Conservation (phyloP, 208 protist species). For the Phytomonas sp. region DNA sequence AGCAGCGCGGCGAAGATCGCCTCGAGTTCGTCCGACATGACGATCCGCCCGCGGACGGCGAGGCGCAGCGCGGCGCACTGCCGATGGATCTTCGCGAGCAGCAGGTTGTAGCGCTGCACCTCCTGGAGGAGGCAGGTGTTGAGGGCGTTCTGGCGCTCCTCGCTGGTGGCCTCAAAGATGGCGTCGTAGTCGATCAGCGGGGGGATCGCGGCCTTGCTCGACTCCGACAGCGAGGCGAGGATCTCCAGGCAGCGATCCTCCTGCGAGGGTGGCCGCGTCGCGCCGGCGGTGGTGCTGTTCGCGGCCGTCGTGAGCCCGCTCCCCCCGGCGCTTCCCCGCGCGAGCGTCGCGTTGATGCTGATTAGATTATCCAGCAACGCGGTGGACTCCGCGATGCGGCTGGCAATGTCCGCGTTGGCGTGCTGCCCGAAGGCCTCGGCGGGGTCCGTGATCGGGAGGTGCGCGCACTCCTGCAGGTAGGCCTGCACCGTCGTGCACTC, state of each 20-base stretch:
- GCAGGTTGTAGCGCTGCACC: conserved; percentile 95
- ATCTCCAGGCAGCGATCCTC: conserved; percentile 86
- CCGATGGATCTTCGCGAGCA: conserved; percentile 87
- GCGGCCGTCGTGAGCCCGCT: not conserved
- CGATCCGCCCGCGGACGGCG: conserved; percentile 96
- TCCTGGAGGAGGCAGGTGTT: conserved; percentile 97
- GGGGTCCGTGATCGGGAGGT: conserved; percentile 91
- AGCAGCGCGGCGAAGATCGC: conserved; percentile 88
- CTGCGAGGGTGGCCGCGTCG: conserved; percentile 36
- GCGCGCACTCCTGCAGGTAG: conserved; percentile 90
- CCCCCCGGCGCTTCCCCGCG: conserved; percentile 37
- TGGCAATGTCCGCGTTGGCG: conserved; percentile 97
- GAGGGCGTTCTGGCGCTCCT: conserved; percentile 88
- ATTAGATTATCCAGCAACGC: conserved; percentile 93
- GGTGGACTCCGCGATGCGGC: conserved; percentile 91
- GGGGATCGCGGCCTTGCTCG: conserved; percentile 73
- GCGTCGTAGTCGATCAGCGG: conserved; percentile 85
- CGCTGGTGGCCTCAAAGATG: conserved; percentile 86
- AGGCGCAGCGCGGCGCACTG: conserved; percentile 89
- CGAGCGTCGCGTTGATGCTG: conserved; percentile 66
- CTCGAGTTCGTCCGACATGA: conserved; percentile 97
- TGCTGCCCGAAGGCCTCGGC: conserved; percentile 98
- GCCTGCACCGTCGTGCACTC: conserved; percentile 88
- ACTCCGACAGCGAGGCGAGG: conserved; percentile 76
- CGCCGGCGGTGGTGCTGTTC: conserved; percentile 13